phyloP scores from a whole-genome alignment of 2,329 filamentous ascomycete genomes.

The Hypoxylon sp. region DNA sequence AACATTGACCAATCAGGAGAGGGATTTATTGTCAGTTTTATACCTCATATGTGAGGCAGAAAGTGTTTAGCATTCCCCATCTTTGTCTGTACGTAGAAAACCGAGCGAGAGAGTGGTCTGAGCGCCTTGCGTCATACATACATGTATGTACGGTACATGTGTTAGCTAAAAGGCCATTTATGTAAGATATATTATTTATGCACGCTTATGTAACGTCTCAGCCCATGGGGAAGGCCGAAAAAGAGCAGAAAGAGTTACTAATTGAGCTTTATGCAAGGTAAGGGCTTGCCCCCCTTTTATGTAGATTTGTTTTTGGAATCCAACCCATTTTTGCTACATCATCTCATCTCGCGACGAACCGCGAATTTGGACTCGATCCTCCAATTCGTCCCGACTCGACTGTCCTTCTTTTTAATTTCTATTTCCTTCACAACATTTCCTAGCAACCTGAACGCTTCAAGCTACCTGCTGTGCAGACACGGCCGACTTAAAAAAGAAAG shows the following conservation, averaged over 20 bases:
- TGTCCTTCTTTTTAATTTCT: constrained; percentile 32
- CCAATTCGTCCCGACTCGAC: constrained; percentile 29
- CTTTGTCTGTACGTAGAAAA: no score
- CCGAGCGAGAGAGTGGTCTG: neutral
- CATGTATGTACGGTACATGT: neutral
- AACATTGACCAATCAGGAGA: constrained; percentile 39
- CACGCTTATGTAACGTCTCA: neutral
- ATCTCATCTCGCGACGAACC: constrained; percentile 39
- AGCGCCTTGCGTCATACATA: constrained; percentile 6
- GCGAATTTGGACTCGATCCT: constrained; percentile 20
- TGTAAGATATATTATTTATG: constrained; percentile 7
- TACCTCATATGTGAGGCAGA: constrained; percentile 35
- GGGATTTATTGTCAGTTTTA: constrained; percentile 27
- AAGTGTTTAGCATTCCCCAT: no score
- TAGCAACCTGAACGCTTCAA: constrained; percentile 14
- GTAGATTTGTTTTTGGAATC: constrained; percentile 28
- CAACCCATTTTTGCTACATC: constrained; percentile 23
- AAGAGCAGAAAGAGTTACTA: no score
- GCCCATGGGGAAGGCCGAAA: constrained; percentile 28
- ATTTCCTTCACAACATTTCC: constrained; percentile 20
- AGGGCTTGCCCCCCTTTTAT: constrained; percentile 25
- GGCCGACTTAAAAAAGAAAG: neutral
- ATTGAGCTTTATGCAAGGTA: constrained; percentile 30
- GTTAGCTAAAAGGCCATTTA: no score
- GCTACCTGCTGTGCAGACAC: constrained; percentile 43